phyloP scores from a whole-genome alignment of 2,329 filamentous ascomycete genomes.

The Trichoderma koningiopsis region DNA sequence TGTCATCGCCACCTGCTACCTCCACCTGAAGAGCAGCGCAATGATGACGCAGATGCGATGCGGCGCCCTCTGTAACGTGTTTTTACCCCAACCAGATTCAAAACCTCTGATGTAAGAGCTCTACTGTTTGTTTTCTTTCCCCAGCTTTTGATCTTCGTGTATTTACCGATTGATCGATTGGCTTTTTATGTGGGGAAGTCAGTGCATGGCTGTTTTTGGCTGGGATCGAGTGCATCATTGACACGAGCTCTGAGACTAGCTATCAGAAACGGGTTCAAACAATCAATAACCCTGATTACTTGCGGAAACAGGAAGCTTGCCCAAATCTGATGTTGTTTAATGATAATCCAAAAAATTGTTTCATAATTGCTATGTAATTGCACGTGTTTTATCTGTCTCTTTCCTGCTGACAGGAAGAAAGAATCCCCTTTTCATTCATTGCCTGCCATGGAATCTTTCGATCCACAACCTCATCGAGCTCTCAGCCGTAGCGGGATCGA shows the following conservation, averaged over 20 bases:
- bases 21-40: constrained; percentile 22
- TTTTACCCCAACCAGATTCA: neutral
- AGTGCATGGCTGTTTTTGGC: neutral
- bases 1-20: constrained; percentile 26
- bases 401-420: neutral
- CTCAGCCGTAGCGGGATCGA: constrained; percentile 56
- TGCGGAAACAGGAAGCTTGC: neutral
- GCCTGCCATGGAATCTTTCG: constrained; percentile 26
- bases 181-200: neutral
- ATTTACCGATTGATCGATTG: neutral
- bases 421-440: neutral
- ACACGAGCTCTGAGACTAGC: neutral
- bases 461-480: constrained; percentile 45
- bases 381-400: neutral
- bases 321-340: neutral
- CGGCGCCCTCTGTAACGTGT: neutral
- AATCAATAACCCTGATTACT: neutral
- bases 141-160: neutral
- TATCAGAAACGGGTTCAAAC: neutral
- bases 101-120: neutral
- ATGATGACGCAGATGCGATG: constrained; percentile 25
- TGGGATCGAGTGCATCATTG: neutral
- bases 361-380: neutral
- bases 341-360: neutral
- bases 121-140: neutral